phyloP scores from a whole-genome alignment of 2,329 filamentous ascomycete genomes.

The Hypoxylon sp. region DNA sequence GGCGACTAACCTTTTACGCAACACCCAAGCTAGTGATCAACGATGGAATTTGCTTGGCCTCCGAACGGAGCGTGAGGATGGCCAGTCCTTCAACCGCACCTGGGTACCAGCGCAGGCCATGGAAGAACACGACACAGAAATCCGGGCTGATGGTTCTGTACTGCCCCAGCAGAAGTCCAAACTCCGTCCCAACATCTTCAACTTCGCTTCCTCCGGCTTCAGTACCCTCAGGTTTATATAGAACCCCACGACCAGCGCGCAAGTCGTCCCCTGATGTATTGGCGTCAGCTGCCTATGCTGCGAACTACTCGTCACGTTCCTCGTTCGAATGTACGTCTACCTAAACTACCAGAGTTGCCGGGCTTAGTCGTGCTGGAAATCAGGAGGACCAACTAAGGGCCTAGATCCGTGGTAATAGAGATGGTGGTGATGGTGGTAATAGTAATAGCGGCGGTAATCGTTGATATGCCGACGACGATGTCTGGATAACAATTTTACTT shows the following conservation, averaged over 20 bases:
- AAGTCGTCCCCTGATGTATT: neutral
- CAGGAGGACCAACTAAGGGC: neutral
- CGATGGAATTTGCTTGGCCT: neutral
- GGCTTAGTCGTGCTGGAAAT: neutral
- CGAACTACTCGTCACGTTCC: neutral
- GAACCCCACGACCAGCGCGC: neutral
- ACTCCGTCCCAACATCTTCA: neutral
- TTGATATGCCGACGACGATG: too few species aligned
- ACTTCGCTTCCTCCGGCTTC: neutral
- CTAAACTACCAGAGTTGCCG: neutral
- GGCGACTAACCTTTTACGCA: too few species aligned
- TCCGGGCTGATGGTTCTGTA: neutral
- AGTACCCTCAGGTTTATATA: neutral
- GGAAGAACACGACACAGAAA: conserved; percentile 16
- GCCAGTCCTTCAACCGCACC: neutral
- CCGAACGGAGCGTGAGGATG: conserved; percentile 3
- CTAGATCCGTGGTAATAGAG: neutral
- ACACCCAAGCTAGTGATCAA: conserved; percentile 15
- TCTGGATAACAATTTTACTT: too few species aligned
- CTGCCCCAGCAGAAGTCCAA: neutral
- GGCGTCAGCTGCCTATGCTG: neutral
- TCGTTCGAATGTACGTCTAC: neutral
- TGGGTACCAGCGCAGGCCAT: conserved; percentile 25
- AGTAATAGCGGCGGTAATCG: too few species aligned
- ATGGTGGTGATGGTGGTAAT: neutral